phyloP scores from a whole-genome alignment of 352 stramenopile genomes.

The Phytophthora sojae region DNA sequence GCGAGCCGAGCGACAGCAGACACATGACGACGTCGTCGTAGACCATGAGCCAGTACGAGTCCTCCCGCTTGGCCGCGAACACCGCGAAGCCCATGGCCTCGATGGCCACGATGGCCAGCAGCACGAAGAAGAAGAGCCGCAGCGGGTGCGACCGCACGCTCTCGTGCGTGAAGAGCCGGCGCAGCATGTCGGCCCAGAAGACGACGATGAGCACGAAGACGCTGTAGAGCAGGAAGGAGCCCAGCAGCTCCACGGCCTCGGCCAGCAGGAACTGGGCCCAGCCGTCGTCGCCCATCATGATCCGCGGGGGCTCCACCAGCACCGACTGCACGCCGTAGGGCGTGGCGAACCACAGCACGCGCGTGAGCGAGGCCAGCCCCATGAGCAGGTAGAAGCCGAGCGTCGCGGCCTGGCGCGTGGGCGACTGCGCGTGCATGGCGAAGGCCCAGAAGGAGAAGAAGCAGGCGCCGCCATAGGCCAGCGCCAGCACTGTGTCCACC shows the following conservation, averaged over 20 bases:
- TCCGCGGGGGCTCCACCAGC: conserved; percentile 58
- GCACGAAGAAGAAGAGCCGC: conserved; percentile 88
- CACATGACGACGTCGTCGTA: conserved; percentile 92
- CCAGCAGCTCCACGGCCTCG: conserved; percentile 91
- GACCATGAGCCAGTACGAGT: conserved; percentile 96
- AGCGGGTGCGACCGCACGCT: conserved; percentile 85
- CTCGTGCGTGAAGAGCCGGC: conserved; percentile 87
- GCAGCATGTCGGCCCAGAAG: conserved; percentile 98
- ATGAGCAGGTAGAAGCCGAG: conserved; percentile 88
- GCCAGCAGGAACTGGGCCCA: conserved; percentile 78
- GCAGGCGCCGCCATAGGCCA: conserved; percentile 78
- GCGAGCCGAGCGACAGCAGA: conserved; percentile 87
- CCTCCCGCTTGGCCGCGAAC: conserved; percentile 84
- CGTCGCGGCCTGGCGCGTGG: conserved; percentile 65
- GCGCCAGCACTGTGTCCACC: conserved; percentile 78
- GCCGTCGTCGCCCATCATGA: conserved; percentile 73
- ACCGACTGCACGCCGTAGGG: conserved; percentile 79
- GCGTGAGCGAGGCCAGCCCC: conserved; percentile 66
- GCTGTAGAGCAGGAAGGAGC: conserved; percentile 95
- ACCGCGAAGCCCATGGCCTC: conserved; percentile 88
- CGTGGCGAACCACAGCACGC: conserved; percentile 78
- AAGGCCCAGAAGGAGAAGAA: conserved; percentile 88
- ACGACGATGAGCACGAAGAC: conserved; percentile 98
- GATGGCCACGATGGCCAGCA: conserved; percentile 73
- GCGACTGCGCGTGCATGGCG: conserved; percentile 68